These are phyloP conservation scores for Cryphonectria japonica DNA, from an alignment of 2,329 filamentous ascomycete species.

Conservation along the genomic window DNA sequence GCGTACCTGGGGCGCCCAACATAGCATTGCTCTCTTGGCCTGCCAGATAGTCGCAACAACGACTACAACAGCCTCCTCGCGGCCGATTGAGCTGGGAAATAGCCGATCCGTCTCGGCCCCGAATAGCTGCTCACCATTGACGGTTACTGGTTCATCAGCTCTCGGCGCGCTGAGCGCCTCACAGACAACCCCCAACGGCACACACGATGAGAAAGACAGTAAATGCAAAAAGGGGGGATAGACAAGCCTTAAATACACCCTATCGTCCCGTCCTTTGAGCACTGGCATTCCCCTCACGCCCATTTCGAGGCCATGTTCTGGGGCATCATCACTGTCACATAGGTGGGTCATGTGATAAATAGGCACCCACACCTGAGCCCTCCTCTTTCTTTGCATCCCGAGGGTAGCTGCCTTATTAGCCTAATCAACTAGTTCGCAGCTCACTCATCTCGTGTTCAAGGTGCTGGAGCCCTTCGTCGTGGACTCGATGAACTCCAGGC, in stretches of 20 bases:
- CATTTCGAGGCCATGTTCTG: background rate
- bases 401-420: no score
- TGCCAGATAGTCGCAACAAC: background rate
- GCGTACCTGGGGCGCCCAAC: background rate
- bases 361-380: no score
- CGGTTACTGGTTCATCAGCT: background rate
- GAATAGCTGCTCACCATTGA: background rate
- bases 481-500: background rate
- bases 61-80: background rate
- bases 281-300: background rate
- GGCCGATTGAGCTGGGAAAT: background rate
- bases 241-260: no score
- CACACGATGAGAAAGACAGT: no score
- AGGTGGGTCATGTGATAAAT: no score
- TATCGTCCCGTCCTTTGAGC: background rate
- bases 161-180: no score
- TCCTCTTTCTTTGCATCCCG: no score
- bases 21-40: background rate
- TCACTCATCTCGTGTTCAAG: background rate
- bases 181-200: no score
- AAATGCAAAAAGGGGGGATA: no score
- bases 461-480: background rate
- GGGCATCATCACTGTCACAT: no score
- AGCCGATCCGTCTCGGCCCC: rapidly evolving
- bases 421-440: background rate